These are phyloP conservation scores for Acanthamoeba healyi DNA, from an alignment of 208 protist genomes.

Conservation along the genomic window DNA sequence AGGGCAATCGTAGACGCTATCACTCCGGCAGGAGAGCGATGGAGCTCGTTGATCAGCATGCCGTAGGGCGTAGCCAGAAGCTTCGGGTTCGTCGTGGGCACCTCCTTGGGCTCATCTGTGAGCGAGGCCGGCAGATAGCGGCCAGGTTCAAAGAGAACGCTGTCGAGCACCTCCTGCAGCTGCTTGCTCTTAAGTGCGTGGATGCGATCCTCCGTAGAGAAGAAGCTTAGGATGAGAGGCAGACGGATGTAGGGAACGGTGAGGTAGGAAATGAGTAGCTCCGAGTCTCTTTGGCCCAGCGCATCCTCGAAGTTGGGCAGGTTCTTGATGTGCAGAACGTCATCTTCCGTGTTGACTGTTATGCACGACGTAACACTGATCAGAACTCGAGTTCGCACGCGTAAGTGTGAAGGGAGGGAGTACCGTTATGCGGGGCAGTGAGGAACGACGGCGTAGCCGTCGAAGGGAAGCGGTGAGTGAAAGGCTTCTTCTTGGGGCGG, in stretches of 20 bases:
- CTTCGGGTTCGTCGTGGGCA: conserved; percentile 90
- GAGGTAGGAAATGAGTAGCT: conserved; percentile 93
- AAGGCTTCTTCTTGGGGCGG: conserved; percentile 68
- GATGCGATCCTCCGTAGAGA: conserved; percentile 92
- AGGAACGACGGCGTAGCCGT: conserved; percentile 68
- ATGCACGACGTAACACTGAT: background rate
- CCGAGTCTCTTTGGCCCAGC: conserved; percentile 90
- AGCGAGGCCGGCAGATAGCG: conserved; percentile 84
- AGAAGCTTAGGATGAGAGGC: conserved; percentile 93
- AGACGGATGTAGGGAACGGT: conserved; percentile 93
- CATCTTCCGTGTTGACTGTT: conserved; percentile 91
- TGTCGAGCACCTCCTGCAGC: conserved; percentile 92
- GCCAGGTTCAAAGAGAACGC: conserved; percentile 94
- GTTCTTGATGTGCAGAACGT: conserved; percentile 91
- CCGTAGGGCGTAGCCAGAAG: conserved; percentile 91
- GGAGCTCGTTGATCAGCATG: conserved; percentile 93
- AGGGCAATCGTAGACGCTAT: conserved; percentile 68
- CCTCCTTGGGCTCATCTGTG: conserved; percentile 76
- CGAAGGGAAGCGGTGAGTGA: conserved; percentile 66
- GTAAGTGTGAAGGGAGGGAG: background rate
- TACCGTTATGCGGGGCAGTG: conserved; percentile 34
- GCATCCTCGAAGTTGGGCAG: conserved; percentile 91
- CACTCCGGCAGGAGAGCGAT: conserved; percentile 86
- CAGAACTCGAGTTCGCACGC: too few species aligned
- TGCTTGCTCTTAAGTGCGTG: conserved; percentile 81